phyloP scores from a whole-genome alignment of 2,329 filamentous ascomycete species.

The Fusarium coicis region DNA sequence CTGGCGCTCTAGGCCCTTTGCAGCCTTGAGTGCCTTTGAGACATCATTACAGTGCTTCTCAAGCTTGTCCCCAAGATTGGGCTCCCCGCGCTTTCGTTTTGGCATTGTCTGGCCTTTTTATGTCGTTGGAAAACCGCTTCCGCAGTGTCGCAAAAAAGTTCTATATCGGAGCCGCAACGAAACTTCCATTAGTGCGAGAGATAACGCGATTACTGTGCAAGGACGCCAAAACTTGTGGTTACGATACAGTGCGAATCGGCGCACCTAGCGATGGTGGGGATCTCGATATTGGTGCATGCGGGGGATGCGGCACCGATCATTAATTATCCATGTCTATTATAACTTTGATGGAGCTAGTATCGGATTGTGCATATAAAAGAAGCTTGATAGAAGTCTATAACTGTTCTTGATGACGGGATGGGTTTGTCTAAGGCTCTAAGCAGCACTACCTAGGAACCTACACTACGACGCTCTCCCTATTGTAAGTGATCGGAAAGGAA shows the following conservation, averaged over 20 bases:
- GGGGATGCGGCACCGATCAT: slow-evolving; percentile 26
- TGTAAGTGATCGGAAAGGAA: background rate
- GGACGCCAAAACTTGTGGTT: accelerated
- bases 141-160: slow-evolving; percentile 36
- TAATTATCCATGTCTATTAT: background rate
- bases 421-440: background rate
- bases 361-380: background rate
- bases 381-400: background rate
- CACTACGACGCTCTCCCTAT: background rate
- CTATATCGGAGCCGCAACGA: slow-evolving; percentile 35
- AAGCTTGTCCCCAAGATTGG: slow-evolving; percentile 61
- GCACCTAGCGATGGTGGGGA: slow-evolving; percentile 27
- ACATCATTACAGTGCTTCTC: slow-evolving; percentile 68
- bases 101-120: slow-evolving; percentile 55
- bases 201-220: background rate
- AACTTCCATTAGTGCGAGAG: slow-evolving; percentile 65
- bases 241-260: slow-evolving; percentile 16
- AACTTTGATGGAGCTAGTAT: background rate
- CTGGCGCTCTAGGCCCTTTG: slow-evolving; percentile 82
- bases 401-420: background rate
- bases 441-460: too few relatives aligned
- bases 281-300: background rate
- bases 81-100: slow-evolving; percentile 67
- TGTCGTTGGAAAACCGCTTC: slow-evolving; percentile 22
- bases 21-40: slow-evolving; percentile 74